phyloP scores from a whole-genome alignment of 139 green algal genomes.

The Tetraselmis chui region DNA sequence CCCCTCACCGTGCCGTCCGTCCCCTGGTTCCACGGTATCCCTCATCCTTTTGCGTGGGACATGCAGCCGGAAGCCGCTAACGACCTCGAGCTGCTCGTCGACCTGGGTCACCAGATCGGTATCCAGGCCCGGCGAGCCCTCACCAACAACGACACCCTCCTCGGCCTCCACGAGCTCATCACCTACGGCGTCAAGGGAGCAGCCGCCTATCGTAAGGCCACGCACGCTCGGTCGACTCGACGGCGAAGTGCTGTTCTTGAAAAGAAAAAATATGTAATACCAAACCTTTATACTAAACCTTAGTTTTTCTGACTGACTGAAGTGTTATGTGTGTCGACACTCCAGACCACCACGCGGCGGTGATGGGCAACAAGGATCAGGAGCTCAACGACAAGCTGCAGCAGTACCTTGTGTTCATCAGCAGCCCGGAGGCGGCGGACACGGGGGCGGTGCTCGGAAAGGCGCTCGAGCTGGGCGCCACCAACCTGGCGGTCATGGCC shows the following conservation, averaged over 20 bases:
- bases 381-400: neutral
- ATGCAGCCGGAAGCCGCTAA: neutral
- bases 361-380: conserved; percentile 19
- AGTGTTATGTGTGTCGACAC: too few species aligned
- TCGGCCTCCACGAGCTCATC: conserved; percentile 58
- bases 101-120: conserved; percentile 11
- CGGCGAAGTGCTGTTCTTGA: too few species aligned
- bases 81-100: conserved; percentile 11
- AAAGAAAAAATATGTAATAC: too few species aligned
- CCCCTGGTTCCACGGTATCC: conserved; percentile 30
- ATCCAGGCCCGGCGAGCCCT: neutral
- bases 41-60: conserved; percentile 34
- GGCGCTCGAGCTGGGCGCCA: conserved; percentile 35
- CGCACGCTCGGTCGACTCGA: too few species aligned
- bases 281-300: too few species aligned
- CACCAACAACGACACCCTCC: conserved; percentile 30
- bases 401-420: conserved; percentile 33
- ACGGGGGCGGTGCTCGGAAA: conserved; percentile 33
- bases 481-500: conserved; percentile 50
- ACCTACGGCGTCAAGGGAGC: conserved; percentile 56
- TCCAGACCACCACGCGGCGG: conserved; percentile 22
- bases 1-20: neutral
- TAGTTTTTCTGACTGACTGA: too few species aligned
- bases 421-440: conserved; percentile 15
- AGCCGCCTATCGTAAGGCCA: conserved; percentile 33